Evolutionary conservation across 257 asterid species (phyloP).

Genomic region (Penstemon barbatus): DNA sequence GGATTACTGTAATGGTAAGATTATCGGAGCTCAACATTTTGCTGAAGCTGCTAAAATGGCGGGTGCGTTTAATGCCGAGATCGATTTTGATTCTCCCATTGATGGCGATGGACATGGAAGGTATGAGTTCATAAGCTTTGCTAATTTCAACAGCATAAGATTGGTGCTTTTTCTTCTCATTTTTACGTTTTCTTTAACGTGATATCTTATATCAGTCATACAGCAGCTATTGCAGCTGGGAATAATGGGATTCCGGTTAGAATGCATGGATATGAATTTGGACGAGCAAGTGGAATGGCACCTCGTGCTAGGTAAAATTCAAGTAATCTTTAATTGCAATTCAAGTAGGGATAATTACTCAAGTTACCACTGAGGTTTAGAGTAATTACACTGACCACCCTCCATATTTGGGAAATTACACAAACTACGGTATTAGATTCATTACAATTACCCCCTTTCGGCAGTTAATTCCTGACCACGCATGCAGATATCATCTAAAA

Average conservation of each 20-base stretch:
- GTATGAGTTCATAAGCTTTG: constrained; percentile 41
- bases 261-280: constrained; percentile 92
- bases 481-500: too few relatives aligned
- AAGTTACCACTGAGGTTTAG: too few relatives aligned
- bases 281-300: constrained; percentile 99
- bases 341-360: not conserved
- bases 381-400: too few relatives aligned
- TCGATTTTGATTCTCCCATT: constrained; percentile 89
- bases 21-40: constrained; percentile 97
- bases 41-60: constrained; percentile 95
- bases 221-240: constrained; percentile 98
- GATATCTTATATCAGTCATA: constrained; percentile 61
- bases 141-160: not conserved
- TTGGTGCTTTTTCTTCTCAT: too few relatives aligned
- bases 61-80: constrained; percentile 77
- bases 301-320: constrained; percentile 90
- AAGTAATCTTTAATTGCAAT: constrained; percentile 10
- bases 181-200: not conserved
- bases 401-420: too few relatives aligned
- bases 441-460: too few relatives aligned
- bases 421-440: not conserved
- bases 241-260: constrained; percentile 94
- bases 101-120: constrained; percentile 99
- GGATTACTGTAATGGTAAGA: constrained; percentile 88
- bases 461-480: too few relatives aligned